Evolutionary conservation across 2,329 filamentous ascomycete species (phyloP), one percentile per base, ranked within the genome.

Genomic region (Lasiodiplodia sp.): DNA sequence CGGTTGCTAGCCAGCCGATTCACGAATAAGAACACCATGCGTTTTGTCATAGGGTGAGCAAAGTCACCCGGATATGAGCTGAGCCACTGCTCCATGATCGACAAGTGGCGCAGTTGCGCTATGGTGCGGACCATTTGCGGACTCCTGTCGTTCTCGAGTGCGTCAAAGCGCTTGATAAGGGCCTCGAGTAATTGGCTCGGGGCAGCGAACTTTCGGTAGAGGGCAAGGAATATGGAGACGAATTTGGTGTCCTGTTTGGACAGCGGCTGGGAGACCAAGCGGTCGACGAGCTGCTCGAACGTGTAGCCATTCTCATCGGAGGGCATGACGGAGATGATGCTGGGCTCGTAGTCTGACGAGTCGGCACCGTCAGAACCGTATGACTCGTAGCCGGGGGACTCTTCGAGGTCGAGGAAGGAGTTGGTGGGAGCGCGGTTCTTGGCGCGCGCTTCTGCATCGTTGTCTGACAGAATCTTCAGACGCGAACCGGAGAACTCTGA

Each of bases 151-250:
- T 89, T 87, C 74, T 89, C 88, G 28, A 92, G 83, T 18, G 83
- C 85, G 72, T 97, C 91, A 70, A 97, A 88, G 49, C 92, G 89
- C 69, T 90, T 86, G 51, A 97, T 84, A 55, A 98, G 91, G 8
- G 92, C 89, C 51, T 89, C 87, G 65, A 98, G 88, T 4, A 99
- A 85, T 71, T 91, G 87, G 11, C 87, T 86, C 0, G 96, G 96
- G 2, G 94, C 88, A 4, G 93, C 92, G 77, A 99, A 98, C 78
- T 96, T 96, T 71, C 96, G 91, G 80, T 98, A 98, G 16, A 98
- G 84, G 71, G 95, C 97, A 37, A 98, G 85, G 75, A 98, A 98
- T 21, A 97, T 90, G 55, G 94, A 89, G 1, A 88, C 87, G 76
- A 97, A 99, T 78, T 97, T 97, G 69, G 88, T 86, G 76, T 98